These are phyloP conservation scores for Echinochloa phyllopogon DNA, from an alignment of 176 grass and related monocot genomes.

Conservation along the genomic window DNA sequence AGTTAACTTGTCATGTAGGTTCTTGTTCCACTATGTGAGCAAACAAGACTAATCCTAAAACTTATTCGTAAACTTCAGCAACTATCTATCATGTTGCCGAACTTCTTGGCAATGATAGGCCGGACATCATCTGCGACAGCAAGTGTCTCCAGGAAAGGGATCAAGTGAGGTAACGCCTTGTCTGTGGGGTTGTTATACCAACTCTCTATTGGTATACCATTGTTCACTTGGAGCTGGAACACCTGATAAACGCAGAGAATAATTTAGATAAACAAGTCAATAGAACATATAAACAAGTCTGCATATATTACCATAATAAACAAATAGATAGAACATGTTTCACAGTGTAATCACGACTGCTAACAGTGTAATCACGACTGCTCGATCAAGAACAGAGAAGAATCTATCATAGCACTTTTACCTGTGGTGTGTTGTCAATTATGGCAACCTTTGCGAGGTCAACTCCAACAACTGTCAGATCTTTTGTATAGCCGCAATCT, in stretches of 20 bases:
- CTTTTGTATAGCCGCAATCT: conserved; percentile 77
- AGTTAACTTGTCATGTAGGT: conserved; percentile 40
- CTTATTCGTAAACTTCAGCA: conserved; percentile 38
- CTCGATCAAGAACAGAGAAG: conserved; percentile 1
- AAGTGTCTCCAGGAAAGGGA: conserved; percentile 90
- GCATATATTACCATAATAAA: background rate
- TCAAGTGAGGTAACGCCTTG: conserved; percentile 66
- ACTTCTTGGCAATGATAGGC: conserved; percentile 89
- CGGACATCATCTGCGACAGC: conserved; percentile 80
- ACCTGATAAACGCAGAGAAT: conserved; percentile 54
- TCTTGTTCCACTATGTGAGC: conserved; percentile 46
- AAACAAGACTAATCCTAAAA: conserved; percentile 46
- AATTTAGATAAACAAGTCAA: background rate
- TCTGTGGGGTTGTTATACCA: conserved; percentile 80
- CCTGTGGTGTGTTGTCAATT: conserved; percentile 98
- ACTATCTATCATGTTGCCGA: conserved; percentile 53
- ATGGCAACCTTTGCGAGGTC: conserved; percentile 87
- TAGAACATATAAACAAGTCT: background rate
- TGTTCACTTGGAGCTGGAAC: conserved; percentile 95
- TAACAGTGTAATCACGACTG: background rate
- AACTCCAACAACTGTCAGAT: conserved; percentile 72
- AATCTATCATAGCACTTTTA: conserved; percentile 46
- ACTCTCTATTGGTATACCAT: conserved; percentile 98
- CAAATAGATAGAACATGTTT: background rate
- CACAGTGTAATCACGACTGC: background rate